Evolutionary conservation across 2,329 filamentous ascomycete genomes (phyloP).

Genomic region (Monosporascus sp.): DNA sequence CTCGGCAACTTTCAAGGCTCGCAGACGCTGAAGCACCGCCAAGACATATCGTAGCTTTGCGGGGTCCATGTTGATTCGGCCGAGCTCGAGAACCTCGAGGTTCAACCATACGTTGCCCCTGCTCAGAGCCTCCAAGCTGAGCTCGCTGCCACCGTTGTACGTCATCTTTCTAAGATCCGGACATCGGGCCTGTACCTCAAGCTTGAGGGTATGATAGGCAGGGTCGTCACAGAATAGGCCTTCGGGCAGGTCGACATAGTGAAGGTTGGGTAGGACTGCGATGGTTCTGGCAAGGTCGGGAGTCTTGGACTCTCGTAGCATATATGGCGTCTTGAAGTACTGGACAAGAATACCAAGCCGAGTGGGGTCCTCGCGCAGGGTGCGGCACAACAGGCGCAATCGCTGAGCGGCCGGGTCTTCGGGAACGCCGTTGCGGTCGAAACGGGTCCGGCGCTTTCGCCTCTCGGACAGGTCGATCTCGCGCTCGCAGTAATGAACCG

Average conservation of each 20-base stretch:
- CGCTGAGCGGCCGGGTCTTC: constrained; percentile 74
- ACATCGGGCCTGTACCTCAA: constrained; percentile 80
- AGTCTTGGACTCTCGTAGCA: constrained; percentile 85
- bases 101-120: constrained; percentile 61
- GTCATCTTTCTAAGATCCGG: constrained; percentile 84
- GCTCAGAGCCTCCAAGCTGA: constrained; percentile 65
- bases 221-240: constrained; percentile 80
- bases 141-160: constrained; percentile 73
- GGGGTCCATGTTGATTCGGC: constrained; percentile 63
- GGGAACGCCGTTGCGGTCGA: constrained; percentile 71
- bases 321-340: constrained; percentile 86
- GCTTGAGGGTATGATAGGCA: constrained; percentile 66
- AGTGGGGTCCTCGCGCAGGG: constrained; percentile 70
- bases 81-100: constrained; percentile 68
- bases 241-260: constrained; percentile 85
- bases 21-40: constrained; percentile 58
- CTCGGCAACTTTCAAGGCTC: constrained; percentile 68
- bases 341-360: constrained; percentile 64
- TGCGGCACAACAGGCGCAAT: constrained; percentile 72
- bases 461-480: constrained; percentile 76
- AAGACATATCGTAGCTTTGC: constrained; percentile 66
- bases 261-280: constrained; percentile 76
- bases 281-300: constrained; percentile 80
- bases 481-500: constrained; percentile 88
- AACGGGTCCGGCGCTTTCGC: constrained; percentile 67